phyloP scores from a whole-genome alignment of 371 early-diverging fungal species.

The Phascolomyces articulosus region DNA sequence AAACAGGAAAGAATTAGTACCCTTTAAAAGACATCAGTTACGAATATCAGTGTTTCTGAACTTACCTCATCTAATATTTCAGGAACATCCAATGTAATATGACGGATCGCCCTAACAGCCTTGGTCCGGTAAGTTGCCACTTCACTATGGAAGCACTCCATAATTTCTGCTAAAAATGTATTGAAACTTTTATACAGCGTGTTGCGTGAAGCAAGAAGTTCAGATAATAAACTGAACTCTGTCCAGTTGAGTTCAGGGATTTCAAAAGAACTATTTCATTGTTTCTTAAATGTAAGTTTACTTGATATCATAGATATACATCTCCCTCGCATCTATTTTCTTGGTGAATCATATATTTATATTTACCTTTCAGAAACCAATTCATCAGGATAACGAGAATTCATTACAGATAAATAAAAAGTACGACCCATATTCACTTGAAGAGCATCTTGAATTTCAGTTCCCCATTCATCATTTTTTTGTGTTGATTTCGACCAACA shows the following conservation, averaged over 20 bases:
- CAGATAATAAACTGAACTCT: constrained; percentile 38
- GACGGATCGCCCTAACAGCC: constrained; percentile 76
- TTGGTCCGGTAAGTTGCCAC: constrained; percentile 73
- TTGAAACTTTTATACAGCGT: constrained; percentile 73
- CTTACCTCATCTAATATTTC: constrained; percentile 59
- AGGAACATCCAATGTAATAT: constrained; percentile 68
- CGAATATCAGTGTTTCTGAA: too few relatives aligned
- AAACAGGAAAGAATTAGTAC: too few relatives aligned
- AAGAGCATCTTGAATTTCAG: neutral
- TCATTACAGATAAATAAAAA: neutral
- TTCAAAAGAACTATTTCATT: constrained; percentile 1
- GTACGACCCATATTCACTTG: constrained; percentile 3
- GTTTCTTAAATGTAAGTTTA: too few relatives aligned
- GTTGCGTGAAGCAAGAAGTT: constrained; percentile 55
- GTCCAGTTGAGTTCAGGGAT: constrained; percentile 35
- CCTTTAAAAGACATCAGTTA: too few relatives aligned
- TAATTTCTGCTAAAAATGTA: constrained; percentile 65
- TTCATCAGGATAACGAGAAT: neutral
- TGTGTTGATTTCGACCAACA: neutral
- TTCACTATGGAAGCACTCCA: constrained; percentile 65
- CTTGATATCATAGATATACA: too few relatives aligned
- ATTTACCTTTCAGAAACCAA: neutral
- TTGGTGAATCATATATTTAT: too few relatives aligned
- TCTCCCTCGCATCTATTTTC: too few relatives aligned
- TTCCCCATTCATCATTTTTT: neutral